A percentile compares a stretch with the other conserved stretches of the same genome.
Evolutionary conservation across 768 basidiomycete genomes (phyloP).

Genomic region (Paxillus rubicundulus): DNA sequence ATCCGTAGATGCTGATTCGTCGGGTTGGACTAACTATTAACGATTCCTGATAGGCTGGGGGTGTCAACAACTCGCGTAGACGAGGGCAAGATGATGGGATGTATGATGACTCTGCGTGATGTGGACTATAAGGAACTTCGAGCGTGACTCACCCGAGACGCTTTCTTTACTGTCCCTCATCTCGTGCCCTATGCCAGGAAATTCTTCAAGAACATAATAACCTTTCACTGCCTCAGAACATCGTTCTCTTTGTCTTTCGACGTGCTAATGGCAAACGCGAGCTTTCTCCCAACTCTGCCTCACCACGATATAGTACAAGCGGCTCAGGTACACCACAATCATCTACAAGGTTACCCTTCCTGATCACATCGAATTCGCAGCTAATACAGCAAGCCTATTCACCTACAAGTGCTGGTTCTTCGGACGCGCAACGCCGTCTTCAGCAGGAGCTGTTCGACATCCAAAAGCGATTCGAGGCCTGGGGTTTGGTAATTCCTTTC

Average conservation of each 20-base stretch:
- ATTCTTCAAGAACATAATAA: not conserved
- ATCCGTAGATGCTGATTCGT: no score
- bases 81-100: no score
- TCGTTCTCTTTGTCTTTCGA: not conserved
- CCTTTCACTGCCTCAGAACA: not conserved
- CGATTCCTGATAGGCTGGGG: no score
- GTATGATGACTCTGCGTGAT: not conserved
- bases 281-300: slow-evolving; percentile 53
- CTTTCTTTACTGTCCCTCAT: not conserved
- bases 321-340: slow-evolving; percentile 48
- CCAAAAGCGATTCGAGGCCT: slow-evolving; percentile 74
- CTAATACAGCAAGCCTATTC: slow-evolving; percentile 69
- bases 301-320: slow-evolving; percentile 56
- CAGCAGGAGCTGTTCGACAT: slow-evolving; percentile 76
- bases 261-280: slow-evolving; percentile 20
- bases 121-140: not conserved
- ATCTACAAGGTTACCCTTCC: slow-evolving; percentile 7
- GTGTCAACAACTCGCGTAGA: no score
- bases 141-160: not conserved
- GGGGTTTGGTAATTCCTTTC: slow-evolving; percentile 81
- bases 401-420: slow-evolving; percentile 46
- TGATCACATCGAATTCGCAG: slow-evolving; percentile 35
- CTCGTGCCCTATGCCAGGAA: not conserved
- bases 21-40: no score
- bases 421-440: slow-evolving; percentile 58